A percentile compares a stretch with the other conserved stretches of the same genome.
Evolutionary conservation across 352 stramenopile species (phyloP).

Genomic region (Plasmopara viticola): DNA sequence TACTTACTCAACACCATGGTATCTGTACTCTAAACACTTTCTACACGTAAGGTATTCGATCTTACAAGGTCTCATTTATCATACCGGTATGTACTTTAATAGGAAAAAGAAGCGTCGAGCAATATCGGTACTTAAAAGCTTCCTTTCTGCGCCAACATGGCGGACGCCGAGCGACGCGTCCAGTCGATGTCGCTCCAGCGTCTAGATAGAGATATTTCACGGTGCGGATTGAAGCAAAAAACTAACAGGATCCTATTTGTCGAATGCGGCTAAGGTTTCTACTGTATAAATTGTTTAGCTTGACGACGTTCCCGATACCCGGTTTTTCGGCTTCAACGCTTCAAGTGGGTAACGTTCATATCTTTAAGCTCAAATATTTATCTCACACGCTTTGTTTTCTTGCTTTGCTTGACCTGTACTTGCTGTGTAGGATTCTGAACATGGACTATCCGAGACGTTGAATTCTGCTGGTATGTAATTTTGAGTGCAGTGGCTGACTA

Average conservation of each 20-base stretch:
- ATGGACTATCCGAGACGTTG: background rate
- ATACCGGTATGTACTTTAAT: background rate
- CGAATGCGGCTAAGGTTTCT: constrained; percentile 1
- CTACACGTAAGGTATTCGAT: too few relatives aligned
- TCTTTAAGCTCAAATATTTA: too few relatives aligned
- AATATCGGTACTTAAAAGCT: too few relatives aligned
- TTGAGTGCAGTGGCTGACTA: background rate
- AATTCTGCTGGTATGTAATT: constrained; percentile 13
- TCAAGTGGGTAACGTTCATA: constrained; percentile 21
- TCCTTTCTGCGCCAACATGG: constrained; percentile 8
- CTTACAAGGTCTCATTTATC: too few relatives aligned
- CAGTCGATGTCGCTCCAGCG: constrained; percentile 42
- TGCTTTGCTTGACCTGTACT: background rate
- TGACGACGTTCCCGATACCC: constrained; percentile 65
- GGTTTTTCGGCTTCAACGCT: constrained; percentile 47
- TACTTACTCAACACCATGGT: constrained; percentile 43
- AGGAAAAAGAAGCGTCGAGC: too few relatives aligned
- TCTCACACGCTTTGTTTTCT: background rate
- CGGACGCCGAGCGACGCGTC: constrained; percentile 25
- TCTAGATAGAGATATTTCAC: constrained; percentile 46
- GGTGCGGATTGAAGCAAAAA: constrained; percentile 19
- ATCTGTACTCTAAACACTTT: too few relatives aligned
- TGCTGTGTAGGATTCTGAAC: constrained; percentile 14
- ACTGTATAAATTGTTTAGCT: constrained; percentile 20
- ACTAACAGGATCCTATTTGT: background rate